Evolutionary conservation across 2,329 filamentous ascomycete genomes (phyloP).

Genomic region (Trematosphaeria pertusa): DNA sequence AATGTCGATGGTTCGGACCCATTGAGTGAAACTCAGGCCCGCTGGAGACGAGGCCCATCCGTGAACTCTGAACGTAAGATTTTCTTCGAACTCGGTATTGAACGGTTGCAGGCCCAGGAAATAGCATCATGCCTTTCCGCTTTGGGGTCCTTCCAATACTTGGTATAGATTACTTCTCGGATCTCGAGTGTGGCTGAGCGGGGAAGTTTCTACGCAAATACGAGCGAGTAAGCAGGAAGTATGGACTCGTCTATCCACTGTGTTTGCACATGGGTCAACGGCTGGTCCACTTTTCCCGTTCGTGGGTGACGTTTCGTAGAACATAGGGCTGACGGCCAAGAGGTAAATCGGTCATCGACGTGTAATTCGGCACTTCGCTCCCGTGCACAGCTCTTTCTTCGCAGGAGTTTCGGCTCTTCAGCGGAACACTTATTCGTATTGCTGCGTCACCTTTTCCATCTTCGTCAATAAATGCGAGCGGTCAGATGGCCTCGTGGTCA

Average conservation of each 20-base stretch:
- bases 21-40: not conserved
- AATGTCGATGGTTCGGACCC: not conserved
- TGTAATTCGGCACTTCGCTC: not conserved
- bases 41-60: not conserved
- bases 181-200: constrained; percentile 2
- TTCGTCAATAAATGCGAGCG: constrained; percentile 1
- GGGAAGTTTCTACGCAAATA: constrained; percentile 2
- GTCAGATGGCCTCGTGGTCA: constrained; percentile 6
- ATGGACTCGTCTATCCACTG: not conserved
- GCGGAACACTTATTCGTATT: too few species aligned
- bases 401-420: too few species aligned
- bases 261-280: not conserved
- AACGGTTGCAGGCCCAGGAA: not conserved
- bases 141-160: constrained; percentile 10
- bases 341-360: not conserved
- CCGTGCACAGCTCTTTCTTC: too few species aligned
- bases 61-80: constrained; percentile 1
- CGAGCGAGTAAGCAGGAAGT: not conserved
- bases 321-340: not conserved
- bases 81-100: not conserved
- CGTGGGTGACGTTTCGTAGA: not conserved
- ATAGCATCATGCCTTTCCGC: not conserved
- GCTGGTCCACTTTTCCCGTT: too few species aligned
- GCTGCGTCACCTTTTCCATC: not conserved
- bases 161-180: constrained; percentile 5